A percentile compares a stretch with the other conserved stretches of the same genome.
Evolutionary conservation across 768 basidiomycete species (phyloP).

Genomic region (Kwoniella europaea): DNA sequence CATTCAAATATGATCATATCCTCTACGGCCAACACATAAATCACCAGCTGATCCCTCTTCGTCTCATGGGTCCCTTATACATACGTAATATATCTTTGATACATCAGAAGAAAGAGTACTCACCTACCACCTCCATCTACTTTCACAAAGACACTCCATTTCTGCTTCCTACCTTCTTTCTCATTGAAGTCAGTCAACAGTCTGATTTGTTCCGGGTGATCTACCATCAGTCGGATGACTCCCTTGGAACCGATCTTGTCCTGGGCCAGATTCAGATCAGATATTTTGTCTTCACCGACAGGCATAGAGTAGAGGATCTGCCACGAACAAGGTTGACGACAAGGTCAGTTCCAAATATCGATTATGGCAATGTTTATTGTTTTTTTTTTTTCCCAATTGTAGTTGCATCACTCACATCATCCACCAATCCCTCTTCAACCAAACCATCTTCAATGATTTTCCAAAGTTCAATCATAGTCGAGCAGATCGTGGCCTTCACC

Average conservation of each 20-base stretch:
- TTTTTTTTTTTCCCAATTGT: background rate
- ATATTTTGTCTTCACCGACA: constrained; percentile 70
- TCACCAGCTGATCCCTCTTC: too few relatives aligned
- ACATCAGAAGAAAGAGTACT: constrained; percentile 45
- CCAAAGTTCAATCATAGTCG: constrained; percentile 84
- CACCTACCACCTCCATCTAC: constrained; percentile 78
- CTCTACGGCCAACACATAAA: too few relatives aligned
- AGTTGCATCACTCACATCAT: constrained; percentile 67
- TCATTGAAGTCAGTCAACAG: constrained; percentile 66
- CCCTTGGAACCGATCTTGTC: constrained; percentile 68
- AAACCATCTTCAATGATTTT: constrained; percentile 70
- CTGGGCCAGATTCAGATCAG: constrained; percentile 69
- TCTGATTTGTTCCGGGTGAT: constrained; percentile 73
- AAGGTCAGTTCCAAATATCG: too few relatives aligned
- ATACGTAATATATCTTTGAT: too few relatives aligned
- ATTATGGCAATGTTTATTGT: too few relatives aligned
- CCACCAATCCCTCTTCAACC: constrained; percentile 72
- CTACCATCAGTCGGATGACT: constrained; percentile 71
- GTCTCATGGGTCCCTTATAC: too few relatives aligned
- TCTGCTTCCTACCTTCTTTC: constrained; percentile 57
- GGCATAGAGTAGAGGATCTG: constrained; percentile 85
- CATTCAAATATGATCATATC: too few relatives aligned
- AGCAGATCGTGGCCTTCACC: constrained; percentile 70
- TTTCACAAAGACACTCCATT: constrained; percentile 81
- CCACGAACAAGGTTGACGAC: too few relatives aligned